Evolutionary conservation across 2,329 filamentous ascomycete genomes (phyloP), one percentile per base, ranked within the genome.

Genomic region (Polytolypa hystricis): DNA sequence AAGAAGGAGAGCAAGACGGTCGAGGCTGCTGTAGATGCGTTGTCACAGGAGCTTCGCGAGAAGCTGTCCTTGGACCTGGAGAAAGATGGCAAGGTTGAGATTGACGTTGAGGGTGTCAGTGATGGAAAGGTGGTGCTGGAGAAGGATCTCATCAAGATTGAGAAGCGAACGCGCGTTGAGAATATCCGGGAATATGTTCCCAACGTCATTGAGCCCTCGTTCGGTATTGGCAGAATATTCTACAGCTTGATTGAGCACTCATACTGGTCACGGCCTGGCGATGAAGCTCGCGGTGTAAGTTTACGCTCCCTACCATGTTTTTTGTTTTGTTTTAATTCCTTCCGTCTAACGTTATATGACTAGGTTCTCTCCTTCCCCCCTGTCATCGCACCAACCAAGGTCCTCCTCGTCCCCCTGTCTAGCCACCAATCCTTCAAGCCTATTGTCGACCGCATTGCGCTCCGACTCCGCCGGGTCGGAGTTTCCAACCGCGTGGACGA

Each of bases 161-260:
- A 87, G 66, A 86, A 83, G 66, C 77, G 79, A 50, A 93, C 81
- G 49, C 73, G 85, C 44, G 73, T 78, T 3, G 84, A 94, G 61
- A 81, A 93, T 57, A 76, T 79, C 40, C 76, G 91, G 51, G 87
- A 95, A 59, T 98, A 84, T 66, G 93, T 81, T 1, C 89, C 89
- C 42, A 95, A 95, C 56, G 86, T 93, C 32, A 93, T 96, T 50
- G 91, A 98, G 67, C 91, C 89, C 2, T 96, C 89, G 1, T 98
- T 96, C 53, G 89, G 89, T 69, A 93, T 96, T 54, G 91, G 89
- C 42, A 78, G 89, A 51, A 95, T 96, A 44, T 69, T 96, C 40
- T 96, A 94, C 69, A 79, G 82, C 42, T 67, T 98, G 52, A 82
- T 93, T 56, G 91, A 98, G 67, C 91, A 98, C 65, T 79, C 75